Evolutionary conservation across 2,329 filamentous ascomycete genomes (phyloP), one percentile per base, ranked within the genome.

Genomic region (Lachnellula cervina): DNA sequence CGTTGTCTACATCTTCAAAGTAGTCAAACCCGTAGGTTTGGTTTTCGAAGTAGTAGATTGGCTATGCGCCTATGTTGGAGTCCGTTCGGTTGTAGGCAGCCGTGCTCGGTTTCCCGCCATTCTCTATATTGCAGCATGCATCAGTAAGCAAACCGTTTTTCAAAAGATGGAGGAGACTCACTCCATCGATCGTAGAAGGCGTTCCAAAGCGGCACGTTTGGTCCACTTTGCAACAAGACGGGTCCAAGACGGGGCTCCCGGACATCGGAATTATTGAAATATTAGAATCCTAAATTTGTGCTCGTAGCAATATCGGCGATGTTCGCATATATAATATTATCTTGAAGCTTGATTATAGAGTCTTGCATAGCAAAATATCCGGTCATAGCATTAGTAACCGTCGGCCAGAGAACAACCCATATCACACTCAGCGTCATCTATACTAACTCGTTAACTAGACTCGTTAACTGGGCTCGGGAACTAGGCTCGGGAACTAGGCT

Each of bases 351-450:
- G 13, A 9, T 35, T 3, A 53, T 23, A 19, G 43, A 21, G 17
- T 53, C 17, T 7, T 42, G 1, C n/a, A 11, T 4, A 8, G 51
- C 19, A 17, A 42, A n/a, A 16, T 53, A 53, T 16, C 51, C 51
- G 2, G 51, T 53, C 51, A 53, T 49, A 2, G 44, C 51, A 48
- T 53, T 53, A 2, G 51, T 53, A 5, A 47, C 13, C 14, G 35
- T 32, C 4, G 51, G 51, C 51, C 51, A 53, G 13, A 53, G 21
- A 11, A 16, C 35, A 3, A 53, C 44, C 51, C 51, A 53, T 2
- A 48, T 1, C 14, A 48, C 42, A 23, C 19, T 48, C 7, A 49
- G 16, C 13, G 42, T 16, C 11, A 53, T 49, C 51, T 44, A 53
- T 1, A 48, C 1, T 3, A 53, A n/a, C n/a, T n/a, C n/a, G n/a